Conservation (phyloP, 2,329 filamentous ascomycete genomes). For the Amphichorda felina region DNA sequence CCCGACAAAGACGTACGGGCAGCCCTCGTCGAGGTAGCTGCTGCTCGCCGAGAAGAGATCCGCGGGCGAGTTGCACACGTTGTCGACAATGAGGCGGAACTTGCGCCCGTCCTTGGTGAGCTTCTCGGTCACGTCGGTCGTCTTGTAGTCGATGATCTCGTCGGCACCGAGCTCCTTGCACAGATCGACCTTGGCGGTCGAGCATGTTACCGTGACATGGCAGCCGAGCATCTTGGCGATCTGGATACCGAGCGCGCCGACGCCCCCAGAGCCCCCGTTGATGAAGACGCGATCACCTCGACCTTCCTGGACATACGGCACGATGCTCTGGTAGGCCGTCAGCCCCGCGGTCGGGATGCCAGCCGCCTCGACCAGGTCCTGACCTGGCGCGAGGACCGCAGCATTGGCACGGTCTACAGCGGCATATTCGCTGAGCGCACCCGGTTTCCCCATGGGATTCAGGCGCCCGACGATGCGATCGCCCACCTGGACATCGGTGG, state of each 20-base stretch:
- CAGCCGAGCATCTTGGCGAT: constrained; percentile 51
- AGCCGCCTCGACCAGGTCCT: constrained; percentile 27
- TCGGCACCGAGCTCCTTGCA: constrained; percentile 51
- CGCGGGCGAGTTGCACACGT: constrained; percentile 35
- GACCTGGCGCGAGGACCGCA: constrained; percentile 24
- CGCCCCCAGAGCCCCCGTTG: constrained; percentile 54
- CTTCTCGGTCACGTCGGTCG: constrained; percentile 29
- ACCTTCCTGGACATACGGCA: constrained; percentile 34
- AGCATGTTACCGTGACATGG: constrained; percentile 49
- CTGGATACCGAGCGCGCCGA: constrained; percentile 50
- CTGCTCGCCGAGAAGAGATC: constrained; percentile 41
- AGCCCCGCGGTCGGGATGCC: constrained; percentile 29
- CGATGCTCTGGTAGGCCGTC: constrained; percentile 35
- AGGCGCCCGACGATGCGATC: constrained; percentile 30
- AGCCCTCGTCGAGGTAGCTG: constrained; percentile 33
- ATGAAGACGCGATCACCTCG: constrained; percentile 51
- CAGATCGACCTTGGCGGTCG: constrained; percentile 42
- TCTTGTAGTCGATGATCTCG: constrained; percentile 50
- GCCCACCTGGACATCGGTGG: constrained; percentile 20
- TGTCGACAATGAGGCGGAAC: constrained; percentile 45
- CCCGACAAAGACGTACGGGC: constrained; percentile 39
- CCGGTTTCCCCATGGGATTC: constrained; percentile 16
- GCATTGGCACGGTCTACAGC: constrained; percentile 19
- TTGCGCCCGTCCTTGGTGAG: constrained; percentile 33
- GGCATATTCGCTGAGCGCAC: constrained; percentile 30